These are phyloP conservation scores for Zygnema cylindricum DNA, from an alignment of 139 green algal genomes.

Conservation along the genomic window DNA sequence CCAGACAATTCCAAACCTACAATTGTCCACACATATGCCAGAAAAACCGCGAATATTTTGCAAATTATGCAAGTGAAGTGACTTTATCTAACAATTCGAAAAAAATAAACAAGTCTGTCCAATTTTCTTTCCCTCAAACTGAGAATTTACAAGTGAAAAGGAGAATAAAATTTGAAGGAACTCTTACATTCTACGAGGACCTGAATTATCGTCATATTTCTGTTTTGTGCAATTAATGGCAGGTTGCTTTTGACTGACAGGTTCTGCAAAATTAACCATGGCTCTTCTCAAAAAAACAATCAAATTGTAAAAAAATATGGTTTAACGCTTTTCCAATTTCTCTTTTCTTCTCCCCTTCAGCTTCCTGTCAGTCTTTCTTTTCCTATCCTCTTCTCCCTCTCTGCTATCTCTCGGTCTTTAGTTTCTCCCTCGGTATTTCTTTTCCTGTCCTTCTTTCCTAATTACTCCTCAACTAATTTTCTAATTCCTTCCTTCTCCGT, in stretches of 20 bases:
- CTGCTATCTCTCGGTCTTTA: constrained; percentile 16
- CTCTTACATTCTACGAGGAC: constrained; percentile 6
- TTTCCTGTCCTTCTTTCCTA: constrained; percentile 31
- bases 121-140: background rate
- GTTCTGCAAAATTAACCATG: constrained; percentile 13
- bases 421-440: constrained; percentile 17
- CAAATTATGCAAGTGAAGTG: too few species aligned
- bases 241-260: constrained; percentile 3
- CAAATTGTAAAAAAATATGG: constrained; percentile 8
- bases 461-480: constrained; percentile 3
- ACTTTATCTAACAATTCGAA: too few species aligned
- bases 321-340: background rate
- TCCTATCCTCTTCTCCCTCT: constrained; percentile 19
- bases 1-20: too few species aligned
- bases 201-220: background rate
- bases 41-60: too few species aligned
- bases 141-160: background rate
- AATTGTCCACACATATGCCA: too few species aligned
- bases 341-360: constrained; percentile 17
- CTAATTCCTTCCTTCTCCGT: background rate
- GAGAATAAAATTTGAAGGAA: background rate
- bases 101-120: background rate
- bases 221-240: constrained; percentile 11
- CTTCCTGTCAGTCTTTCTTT: too few species aligned
- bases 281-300: constrained; percentile 19